phyloP scores from a whole-genome alignment of 1,139 yeast species.

The Zygosaccharomyces pseudobailii region DNA sequence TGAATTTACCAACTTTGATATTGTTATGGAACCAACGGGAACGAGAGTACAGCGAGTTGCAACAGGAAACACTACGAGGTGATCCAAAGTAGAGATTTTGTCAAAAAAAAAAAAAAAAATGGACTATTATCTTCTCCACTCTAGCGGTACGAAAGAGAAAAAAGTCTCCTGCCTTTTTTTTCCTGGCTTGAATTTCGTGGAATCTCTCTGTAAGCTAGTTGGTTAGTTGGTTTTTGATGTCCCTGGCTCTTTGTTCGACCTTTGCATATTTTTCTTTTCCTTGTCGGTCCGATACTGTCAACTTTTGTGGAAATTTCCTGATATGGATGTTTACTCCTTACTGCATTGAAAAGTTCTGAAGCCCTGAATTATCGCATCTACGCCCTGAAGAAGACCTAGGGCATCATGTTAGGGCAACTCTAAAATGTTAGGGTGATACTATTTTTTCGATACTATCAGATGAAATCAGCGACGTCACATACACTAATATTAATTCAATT shows the following conservation, averaged over 20 bases:
- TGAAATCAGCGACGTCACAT: no score
- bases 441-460: no score
- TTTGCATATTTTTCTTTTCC: neutral
- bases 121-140: neutral
- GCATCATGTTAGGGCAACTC: no score
- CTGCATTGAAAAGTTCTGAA: neutral
- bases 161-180: constrained; percentile 1
- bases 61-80: neutral
- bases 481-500: no score
- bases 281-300: neutral
- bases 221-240: neutral
- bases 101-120: neutral
- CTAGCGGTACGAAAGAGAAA: neutral
- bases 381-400: neutral
- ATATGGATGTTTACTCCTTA: neutral
- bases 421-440: no score
- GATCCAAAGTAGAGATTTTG: neutral
- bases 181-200: neutral
- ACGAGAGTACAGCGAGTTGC: neutral
- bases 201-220: neutral
- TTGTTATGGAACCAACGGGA: neutral
- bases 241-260: neutral
- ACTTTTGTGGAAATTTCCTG: constrained; percentile 3
- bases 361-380: neutral
- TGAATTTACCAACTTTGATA: neutral